Base-by-base conservation (phyloP, 2,329 filamentous ascomycete species). In the Delphinella strobiligena region DNA sequence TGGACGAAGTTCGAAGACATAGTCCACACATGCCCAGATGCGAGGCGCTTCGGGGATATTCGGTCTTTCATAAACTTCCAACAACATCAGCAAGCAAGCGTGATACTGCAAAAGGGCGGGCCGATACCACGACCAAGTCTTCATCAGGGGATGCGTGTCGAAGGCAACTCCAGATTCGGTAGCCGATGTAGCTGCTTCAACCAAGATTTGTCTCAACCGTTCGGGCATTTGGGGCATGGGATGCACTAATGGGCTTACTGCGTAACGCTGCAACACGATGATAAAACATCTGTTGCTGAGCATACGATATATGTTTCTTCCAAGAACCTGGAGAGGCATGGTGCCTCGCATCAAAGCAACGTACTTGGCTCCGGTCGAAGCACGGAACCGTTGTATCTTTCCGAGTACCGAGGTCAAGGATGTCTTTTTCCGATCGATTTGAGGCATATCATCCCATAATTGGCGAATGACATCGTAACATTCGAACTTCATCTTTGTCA, bases 41-140 rank as follows among this genome's bases (percentile, higher is more conserved):
- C 80, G 71, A 17, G 72, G 68, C 2, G 75, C 74, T 44, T 81
- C 69, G 37, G 67, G 67, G 35, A 70, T 65, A 38, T 69, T 61
- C 0, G 75, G 72, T 31, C 69, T 67, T 34, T 71, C 69, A 52
- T 76, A 80, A 3, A 84, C 61, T 53, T 87, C 80, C 16, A 75
- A 71, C 5, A 83, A 66, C 16, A 88, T 63, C 1, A 87, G 65
- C 22, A 87, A 66, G 0, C 80, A 78, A 4, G 72, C 69, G 51
- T 86, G 82, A 54, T 79, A 84, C 53, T 85, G 81, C 45, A 82
- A 78, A 46, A 81, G 73, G 4, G 82, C 79, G 4, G 80, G 79
- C 16, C 51, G 51, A 44, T 85, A 86, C 82, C 82, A 87, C 2
- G 65, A 59, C 80, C 80, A 87, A 1, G 61, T 61, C 1, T 61